Percentiles rank a stretch among this genome's conserved stretches.
These are phyloP conservation scores for Pseudogymnoascus sp. DNA, from an alignment of 2,329 filamentous ascomycete genomes.

Conservation along the genomic window DNA sequence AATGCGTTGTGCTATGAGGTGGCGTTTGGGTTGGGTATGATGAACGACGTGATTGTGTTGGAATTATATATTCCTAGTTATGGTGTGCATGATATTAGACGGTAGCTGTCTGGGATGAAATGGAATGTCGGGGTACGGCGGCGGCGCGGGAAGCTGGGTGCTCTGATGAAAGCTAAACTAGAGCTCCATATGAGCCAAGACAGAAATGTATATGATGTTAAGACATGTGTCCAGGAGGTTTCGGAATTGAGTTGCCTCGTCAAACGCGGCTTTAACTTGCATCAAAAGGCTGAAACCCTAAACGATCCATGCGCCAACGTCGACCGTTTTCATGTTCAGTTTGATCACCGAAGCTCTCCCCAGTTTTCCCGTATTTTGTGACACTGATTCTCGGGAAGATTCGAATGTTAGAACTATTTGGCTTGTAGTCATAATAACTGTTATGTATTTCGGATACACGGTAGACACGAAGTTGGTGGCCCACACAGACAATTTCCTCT, in stretches of 20 bases:
- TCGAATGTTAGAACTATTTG: background rate
- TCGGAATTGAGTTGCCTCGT: background rate
- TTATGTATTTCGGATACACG: background rate
- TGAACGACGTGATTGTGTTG: background rate
- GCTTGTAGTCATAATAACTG: background rate
- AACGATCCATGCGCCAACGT: background rate
- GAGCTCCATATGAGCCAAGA: background rate
- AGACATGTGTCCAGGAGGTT: background rate
- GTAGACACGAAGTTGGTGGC: background rate
- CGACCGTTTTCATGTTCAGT: background rate
- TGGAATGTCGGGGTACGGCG: background rate
- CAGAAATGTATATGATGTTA: constrained; percentile 5
- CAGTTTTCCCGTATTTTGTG: background rate
- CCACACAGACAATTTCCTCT: background rate
- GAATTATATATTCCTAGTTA: constrained; percentile 3
- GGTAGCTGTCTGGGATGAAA: background rate
- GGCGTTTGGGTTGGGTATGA: constrained; percentile 5
- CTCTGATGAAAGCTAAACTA: background rate
- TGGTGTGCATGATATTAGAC: constrained; percentile 3
- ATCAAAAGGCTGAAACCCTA: background rate
- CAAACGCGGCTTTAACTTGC: background rate
- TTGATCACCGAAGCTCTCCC: background rate
- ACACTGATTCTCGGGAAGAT: background rate
- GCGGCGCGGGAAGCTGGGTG: background rate
- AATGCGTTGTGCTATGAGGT: background rate